These are phyloP conservation scores for Rugiboletus extremiorientalis DNA, from an alignment of 1,284 basidiomycete species.

Conservation along the genomic window DNA sequence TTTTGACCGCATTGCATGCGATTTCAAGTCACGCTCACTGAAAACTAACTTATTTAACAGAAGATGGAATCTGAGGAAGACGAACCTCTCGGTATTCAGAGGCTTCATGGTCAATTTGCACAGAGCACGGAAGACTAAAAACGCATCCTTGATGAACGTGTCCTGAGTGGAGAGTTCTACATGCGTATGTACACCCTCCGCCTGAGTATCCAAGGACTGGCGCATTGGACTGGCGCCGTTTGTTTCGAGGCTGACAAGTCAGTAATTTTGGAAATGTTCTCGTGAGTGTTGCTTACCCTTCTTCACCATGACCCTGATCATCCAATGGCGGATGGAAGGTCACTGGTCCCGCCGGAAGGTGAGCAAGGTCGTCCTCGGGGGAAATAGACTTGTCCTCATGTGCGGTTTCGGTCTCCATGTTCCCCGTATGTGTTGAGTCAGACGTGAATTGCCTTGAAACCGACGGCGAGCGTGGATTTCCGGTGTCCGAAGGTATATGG, in stretches of 20 bases:
- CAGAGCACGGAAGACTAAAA: slow-evolving; percentile 91
- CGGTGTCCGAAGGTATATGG: slow-evolving; percentile 3
- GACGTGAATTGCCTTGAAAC: slow-evolving; percentile 1
- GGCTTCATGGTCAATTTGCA: slow-evolving; percentile 99
- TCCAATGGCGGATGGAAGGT: slow-evolving; percentile 3
- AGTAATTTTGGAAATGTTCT: slow-evolving; percentile 1
- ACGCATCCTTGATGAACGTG: slow-evolving; percentile 93
- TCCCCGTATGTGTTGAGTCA: background rate
- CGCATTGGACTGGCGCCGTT: slow-evolving; percentile 5
- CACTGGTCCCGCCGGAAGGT: background rate
- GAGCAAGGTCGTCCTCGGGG: slow-evolving; percentile 1
- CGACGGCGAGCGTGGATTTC: slow-evolving; percentile 13
- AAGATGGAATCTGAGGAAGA: background rate
- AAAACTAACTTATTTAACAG: slow-evolving; percentile 4
- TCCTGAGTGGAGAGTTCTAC: slow-evolving; percentile 62
- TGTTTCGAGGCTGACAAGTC: slow-evolving; percentile 6
- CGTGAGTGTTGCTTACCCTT: slow-evolving; percentile 21
- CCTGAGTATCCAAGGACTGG: slow-evolving; percentile 6
- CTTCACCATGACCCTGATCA: slow-evolving; percentile 11
- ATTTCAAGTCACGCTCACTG: slow-evolving; percentile 91
- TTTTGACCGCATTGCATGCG: slow-evolving; percentile 95
- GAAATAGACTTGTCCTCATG: slow-evolving; percentile 1
- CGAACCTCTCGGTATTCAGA: slow-evolving; percentile 86
- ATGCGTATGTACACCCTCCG: slow-evolving; percentile 15
- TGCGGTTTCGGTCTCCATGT: slow-evolving; percentile 2